A percentile compares a stretch with the other conserved stretches of the same genome.
These are phyloP conservation scores for Alopecurus myosuroides DNA, from an alignment of 176 grass and related monocot genomes.

Conservation along the genomic window DNA sequence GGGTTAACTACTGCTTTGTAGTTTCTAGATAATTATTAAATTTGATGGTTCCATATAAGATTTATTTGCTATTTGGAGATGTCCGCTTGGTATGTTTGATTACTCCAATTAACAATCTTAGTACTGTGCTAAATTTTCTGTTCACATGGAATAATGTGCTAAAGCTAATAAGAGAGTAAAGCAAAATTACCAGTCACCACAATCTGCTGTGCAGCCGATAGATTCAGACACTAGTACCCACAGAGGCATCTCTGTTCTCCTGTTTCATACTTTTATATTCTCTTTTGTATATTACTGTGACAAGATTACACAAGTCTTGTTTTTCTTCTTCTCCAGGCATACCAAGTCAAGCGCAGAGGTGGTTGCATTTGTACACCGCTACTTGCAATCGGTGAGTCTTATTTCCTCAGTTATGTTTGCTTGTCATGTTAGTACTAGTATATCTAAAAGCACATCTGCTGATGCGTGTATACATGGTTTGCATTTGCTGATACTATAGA, in stretches of 20 bases:
- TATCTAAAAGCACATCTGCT: background rate
- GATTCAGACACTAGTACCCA: background rate
- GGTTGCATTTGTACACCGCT: background rate
- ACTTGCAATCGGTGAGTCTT: background rate
- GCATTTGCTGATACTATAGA: background rate
- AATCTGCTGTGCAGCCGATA: background rate
- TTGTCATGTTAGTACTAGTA: background rate
- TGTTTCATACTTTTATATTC: background rate
- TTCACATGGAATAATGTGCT: background rate
- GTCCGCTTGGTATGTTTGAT: background rate
- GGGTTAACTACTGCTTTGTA: background rate
- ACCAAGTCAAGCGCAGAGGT: background rate
- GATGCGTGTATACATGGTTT: too few species aligned
- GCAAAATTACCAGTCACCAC: background rate
- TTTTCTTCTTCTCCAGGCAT: background rate
- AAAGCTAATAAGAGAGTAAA: background rate
- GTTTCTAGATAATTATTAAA: background rate
- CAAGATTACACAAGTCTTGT: background rate
- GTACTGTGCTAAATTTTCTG: background rate
- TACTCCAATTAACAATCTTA: background rate
- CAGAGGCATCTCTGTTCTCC: background rate
- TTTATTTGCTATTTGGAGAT: background rate
- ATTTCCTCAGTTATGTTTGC: background rate
- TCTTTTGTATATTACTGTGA: background rate
- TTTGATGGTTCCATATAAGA: background rate